Evolutionary conservation across 2,329 filamentous ascomycete species (phyloP).

Genomic region (Dactylellina cionopaga): DNA sequence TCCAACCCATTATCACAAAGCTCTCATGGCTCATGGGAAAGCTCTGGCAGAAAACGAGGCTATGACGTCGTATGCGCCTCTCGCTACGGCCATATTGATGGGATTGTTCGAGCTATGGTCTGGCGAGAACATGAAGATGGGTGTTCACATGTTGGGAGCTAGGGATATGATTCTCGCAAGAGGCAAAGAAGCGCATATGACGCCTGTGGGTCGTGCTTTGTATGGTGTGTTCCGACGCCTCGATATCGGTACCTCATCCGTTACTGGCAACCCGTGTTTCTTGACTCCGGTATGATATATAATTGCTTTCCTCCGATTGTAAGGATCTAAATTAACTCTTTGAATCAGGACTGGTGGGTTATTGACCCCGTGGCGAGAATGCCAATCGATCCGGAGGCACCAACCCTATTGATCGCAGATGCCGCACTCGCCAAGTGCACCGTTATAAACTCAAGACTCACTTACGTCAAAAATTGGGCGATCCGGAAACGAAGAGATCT

Average conservation of each 20-base stretch:
- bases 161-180: constrained; percentile 56
- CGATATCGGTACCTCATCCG: constrained; percentile 55
- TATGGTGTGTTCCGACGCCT: constrained; percentile 54
- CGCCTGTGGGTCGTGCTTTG: constrained; percentile 55
- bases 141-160: constrained; percentile 56
- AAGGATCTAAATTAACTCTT: background rate
- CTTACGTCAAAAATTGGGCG: constrained; percentile 55
- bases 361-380: constrained; percentile 55
- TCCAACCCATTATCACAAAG: constrained; percentile 55
- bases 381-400: constrained; percentile 54
- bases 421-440: constrained; percentile 55
- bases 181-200: constrained; percentile 56
- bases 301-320: background rate
- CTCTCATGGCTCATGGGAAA: constrained; percentile 53
- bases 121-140: constrained; percentile 57
- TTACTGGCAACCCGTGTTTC: constrained; percentile 56
- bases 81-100: constrained; percentile 55
- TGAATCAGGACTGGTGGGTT: constrained; percentile 55
- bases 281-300: constrained; percentile 53
- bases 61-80: constrained; percentile 53
- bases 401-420: constrained; percentile 54
- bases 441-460: constrained; percentile 55
- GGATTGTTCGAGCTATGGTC: constrained; percentile 57
- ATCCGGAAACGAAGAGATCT: constrained; percentile 54
- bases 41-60: constrained; percentile 52